Evolutionary conservation across 176 grass and related monocot species (phyloP), one percentile per base, ranked within the genome.

Genomic region (Dactylis glomerata): DNA sequence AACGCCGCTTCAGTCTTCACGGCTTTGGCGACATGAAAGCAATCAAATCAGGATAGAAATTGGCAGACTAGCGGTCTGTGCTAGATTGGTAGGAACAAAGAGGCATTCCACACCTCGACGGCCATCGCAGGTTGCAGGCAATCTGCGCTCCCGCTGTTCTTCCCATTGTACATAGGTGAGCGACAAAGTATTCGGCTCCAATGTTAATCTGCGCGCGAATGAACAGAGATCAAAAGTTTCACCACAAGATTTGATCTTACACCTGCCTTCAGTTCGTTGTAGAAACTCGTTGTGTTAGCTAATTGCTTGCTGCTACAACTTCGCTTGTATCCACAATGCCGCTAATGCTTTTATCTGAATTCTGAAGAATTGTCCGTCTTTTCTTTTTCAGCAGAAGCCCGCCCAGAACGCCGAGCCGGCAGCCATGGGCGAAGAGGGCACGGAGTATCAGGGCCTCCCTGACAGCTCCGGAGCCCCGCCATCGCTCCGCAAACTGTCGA

Each of bases 401-500:
- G 70, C 38, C 31, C 30, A 41, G 81, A 76, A 62, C 83, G 26
- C 58, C 24, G 68, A 59, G 23, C 15, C 84, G 27, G 47, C 67
- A 19, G 10, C 37, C 44, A 92, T 92, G 89, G 89, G 72, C 58
- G 89, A 92, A 68, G 47, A 28, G 57, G 24, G 33, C 52, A 38
- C 85, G 24, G 83, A 84, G 22, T 82, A 92, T 74, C 61, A 10
- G 77, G 69, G 45, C 68, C 86, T 88, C 69, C 86, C 64, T 9
- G 68, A 8, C 54, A 46, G 59, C 65, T 37, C 73, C 19, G 59
- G 20, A 28, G 86, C 34, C 46, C 58, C 77, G 6, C 8, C 80
- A 38, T 5, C 15, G 61, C 20, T 83, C 45, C 79, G 77, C 4
- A 93, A 88, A 83, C 82, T 97, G 6, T 94, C 90, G 1, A 85